Conservation (phyloP, 1,139 yeast species). For the Yamadazyma dushanensis region DNA sequence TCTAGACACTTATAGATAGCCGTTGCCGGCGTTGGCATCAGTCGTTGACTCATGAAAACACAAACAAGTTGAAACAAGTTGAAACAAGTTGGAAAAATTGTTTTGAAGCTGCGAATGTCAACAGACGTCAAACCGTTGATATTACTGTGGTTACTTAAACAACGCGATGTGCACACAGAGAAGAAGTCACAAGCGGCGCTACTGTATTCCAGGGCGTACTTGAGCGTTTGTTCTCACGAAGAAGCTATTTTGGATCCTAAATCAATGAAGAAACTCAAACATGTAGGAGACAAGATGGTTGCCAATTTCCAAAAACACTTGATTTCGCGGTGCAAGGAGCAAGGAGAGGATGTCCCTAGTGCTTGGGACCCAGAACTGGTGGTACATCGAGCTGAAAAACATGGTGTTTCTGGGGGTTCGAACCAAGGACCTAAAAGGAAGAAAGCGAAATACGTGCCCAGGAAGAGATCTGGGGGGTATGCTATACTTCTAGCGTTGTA, state of each 20-base stretch:
- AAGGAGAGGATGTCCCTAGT: slow-evolving; percentile 40
- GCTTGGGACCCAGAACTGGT: slow-evolving; percentile 23
- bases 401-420: too few species aligned
- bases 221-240: slow-evolving; percentile 42
- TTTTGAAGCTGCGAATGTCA: too few species aligned
- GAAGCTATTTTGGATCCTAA: slow-evolving; percentile 48
- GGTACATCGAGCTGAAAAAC: background rate
- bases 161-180: slow-evolving; percentile 41
- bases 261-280: slow-evolving; percentile 51
- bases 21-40: slow-evolving; percentile 86
- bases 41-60: slow-evolving; percentile 7
- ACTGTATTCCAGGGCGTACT: slow-evolving; percentile 50
- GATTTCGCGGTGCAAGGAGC: slow-evolving; percentile 45
- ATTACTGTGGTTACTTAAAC: slow-evolving; percentile 53
- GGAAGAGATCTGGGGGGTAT: slow-evolving; percentile 80
- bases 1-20: slow-evolving; percentile 85
- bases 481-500: slow-evolving; percentile 72
- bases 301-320: slow-evolving; percentile 41
- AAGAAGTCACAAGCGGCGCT: slow-evolving; percentile 43
- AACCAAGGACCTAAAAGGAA: slow-evolving; percentile 26
- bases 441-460: slow-evolving; percentile 62
- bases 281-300: slow-evolving; percentile 65
- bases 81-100: too few species aligned
- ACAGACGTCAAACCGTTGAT: slow-evolving; percentile 32
- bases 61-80: too few species aligned